Conservation (phyloP, 495 filamentous ascomycete genomes). For the Neurospora tetrasperma region DNA sequence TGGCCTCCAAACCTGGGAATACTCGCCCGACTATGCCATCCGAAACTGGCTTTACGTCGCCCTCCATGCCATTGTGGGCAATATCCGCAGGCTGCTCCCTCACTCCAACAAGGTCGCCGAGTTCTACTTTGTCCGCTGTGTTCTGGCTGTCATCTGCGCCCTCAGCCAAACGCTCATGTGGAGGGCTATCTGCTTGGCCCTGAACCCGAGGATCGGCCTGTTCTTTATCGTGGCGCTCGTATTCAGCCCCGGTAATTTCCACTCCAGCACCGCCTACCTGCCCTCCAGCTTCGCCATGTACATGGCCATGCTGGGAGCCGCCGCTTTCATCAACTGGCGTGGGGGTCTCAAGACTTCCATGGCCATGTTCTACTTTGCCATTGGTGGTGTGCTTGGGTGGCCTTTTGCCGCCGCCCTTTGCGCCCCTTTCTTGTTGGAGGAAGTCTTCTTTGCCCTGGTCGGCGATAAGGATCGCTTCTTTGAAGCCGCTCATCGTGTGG, state of each 20-base stretch:
- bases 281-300: slow-evolving; percentile 98
- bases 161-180: slow-evolving; percentile 74
- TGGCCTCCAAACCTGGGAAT: slow-evolving; percentile 97
- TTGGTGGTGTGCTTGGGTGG: slow-evolving; percentile 89
- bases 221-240: slow-evolving; percentile 68
- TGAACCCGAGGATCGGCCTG: slow-evolving; percentile 72
- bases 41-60: slow-evolving; percentile 90
- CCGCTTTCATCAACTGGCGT: slow-evolving; percentile 79
- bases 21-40: slow-evolving; percentile 90
- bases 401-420: slow-evolving; percentile 81
- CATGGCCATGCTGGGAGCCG: slow-evolving; percentile 72
- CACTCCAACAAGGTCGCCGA: slow-evolving; percentile 51
- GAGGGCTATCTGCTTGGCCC: slow-evolving; percentile 55
- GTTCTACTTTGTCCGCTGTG: slow-evolving; percentile 76
- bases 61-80: slow-evolving; percentile 68
- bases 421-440: slow-evolving; percentile 74
- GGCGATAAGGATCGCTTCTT: slow-evolving; percentile 46
- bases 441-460: slow-evolving; percentile 51
- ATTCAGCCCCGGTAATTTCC: slow-evolving; percentile 84
- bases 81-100: slow-evolving; percentile 51
- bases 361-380: slow-evolving; percentile 85
- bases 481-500: slow-evolving; percentile 44
- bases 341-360: slow-evolving; percentile 63
- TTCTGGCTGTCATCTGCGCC: slow-evolving; percentile 66
- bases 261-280: slow-evolving; percentile 75